Percentiles rank a stretch among this genome's conserved stretches.
phyloP scores from a whole-genome alignment of 2,329 filamentous ascomycete species.

The Scedosporium minutisporum region DNA sequence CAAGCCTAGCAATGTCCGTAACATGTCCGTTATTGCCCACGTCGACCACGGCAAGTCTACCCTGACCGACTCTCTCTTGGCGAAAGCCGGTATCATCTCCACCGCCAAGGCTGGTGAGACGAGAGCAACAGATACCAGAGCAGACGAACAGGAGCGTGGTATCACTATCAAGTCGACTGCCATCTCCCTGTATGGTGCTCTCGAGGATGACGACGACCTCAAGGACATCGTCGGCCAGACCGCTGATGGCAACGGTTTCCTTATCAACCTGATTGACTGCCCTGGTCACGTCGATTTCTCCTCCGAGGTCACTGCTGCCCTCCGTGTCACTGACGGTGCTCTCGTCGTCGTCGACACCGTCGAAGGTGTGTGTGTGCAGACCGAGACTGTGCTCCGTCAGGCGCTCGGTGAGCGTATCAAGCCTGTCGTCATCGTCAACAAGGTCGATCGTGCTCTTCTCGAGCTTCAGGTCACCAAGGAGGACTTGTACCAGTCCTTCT shows the following conservation, averaged over 20 bases:
- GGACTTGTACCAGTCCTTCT: conserved; percentile 99
- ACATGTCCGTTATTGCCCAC: conserved; percentile 99
- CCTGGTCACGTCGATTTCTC: conserved; percentile 99
- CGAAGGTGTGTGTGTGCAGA: conserved; percentile 99
- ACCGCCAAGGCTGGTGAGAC: conserved; percentile 93
- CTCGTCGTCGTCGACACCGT: conserved; percentile 99
- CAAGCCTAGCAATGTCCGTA: conserved; percentile 69
- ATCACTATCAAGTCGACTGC: conserved; percentile 99
- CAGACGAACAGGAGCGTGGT: conserved; percentile 98
- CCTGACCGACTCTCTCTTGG: conserved; percentile 96
- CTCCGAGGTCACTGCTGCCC: conserved; percentile 96
- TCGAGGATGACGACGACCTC: conserved; percentile 73
- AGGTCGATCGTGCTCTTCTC: conserved; percentile 98
- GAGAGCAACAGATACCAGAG: conserved; percentile 92
- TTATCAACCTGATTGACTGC: conserved; percentile 99
- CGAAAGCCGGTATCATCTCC: conserved; percentile 99
- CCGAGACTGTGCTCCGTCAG: conserved; percentile 98
- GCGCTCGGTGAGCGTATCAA: conserved; percentile 99
- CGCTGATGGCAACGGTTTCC: conserved; percentile 88
- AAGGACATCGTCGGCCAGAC: conserved; percentile 89
- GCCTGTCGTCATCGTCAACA: conserved; percentile 99
- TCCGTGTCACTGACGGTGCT: conserved; percentile 99
- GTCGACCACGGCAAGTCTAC: conserved; percentile 99
- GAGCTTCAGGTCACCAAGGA: conserved; percentile 98
- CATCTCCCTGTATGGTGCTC: conserved; percentile 91